These are phyloP conservation scores for Termitomyces sp. DNA, from an alignment of 768 basidiomycete species.

Conservation along the genomic window DNA sequence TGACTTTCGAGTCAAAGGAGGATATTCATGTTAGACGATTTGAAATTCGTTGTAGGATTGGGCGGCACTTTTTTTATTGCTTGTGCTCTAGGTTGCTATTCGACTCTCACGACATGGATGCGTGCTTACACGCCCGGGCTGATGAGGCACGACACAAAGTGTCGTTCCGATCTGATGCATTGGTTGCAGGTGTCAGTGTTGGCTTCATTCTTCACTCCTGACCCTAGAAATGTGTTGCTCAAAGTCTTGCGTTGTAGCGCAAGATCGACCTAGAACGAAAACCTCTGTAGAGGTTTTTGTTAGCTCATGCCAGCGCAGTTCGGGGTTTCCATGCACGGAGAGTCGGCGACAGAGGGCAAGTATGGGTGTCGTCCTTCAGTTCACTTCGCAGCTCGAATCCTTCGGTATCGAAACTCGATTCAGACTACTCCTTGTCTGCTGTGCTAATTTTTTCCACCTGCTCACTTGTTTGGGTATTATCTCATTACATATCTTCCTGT, in stretches of 20 bases:
- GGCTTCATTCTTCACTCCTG: not conserved
- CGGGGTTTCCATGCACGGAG: conserved; percentile 3
- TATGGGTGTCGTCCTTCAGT: conserved; percentile 47
- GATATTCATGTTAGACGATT: conserved; percentile 2
- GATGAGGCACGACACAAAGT: too few species aligned
- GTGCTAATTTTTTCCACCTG: conserved; percentile 19
- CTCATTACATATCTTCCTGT: not conserved
- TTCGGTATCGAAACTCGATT: conserved; percentile 33
- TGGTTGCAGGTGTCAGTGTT: not conserved
- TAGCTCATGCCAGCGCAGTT: not conserved
- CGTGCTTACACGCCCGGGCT: not conserved
- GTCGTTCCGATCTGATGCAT: not conserved
- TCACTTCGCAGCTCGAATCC: conserved; percentile 44
- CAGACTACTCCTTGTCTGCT: conserved; percentile 44
- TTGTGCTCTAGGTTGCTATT: not conserved
- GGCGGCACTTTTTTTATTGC: conserved; percentile 7
- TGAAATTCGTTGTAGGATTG: conserved; percentile 30
- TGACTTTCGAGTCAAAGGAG: conserved; percentile 17
- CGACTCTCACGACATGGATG: not conserved
- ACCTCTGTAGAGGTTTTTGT: too few species aligned
- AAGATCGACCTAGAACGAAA: too few species aligned
- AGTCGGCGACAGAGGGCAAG: conserved; percentile 7
- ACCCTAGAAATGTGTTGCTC: not conserved
- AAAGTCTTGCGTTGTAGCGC: too few species aligned
- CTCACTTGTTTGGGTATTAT: conserved; percentile 10